Conservation (phyloP, 2,329 filamentous ascomycete genomes). For the Massarina eburnea region DNA sequence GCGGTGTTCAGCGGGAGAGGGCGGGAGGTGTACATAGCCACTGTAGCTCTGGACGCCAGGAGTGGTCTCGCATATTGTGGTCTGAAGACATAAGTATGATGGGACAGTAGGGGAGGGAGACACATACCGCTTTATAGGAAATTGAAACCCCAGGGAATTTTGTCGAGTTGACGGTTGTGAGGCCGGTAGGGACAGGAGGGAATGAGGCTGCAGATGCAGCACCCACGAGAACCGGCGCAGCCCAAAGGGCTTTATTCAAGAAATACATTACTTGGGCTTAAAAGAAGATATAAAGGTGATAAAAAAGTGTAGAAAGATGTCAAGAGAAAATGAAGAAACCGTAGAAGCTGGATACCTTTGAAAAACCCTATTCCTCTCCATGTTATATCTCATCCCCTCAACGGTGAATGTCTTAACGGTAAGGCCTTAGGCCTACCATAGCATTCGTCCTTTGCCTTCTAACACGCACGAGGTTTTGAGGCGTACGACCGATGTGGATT, state of each 20-base stretch:
- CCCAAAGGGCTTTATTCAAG: neutral
- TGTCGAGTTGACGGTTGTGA: constrained; percentile 10
- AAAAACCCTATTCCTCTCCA: too few species aligned
- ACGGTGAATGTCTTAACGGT: too few species aligned
- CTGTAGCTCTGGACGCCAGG: constrained; percentile 57
- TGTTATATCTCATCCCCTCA: too few species aligned
- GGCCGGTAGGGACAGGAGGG: constrained; percentile 10
- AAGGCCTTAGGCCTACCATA: neutral
- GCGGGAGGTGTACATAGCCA: constrained; percentile 59
- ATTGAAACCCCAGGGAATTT: constrained; percentile 24
- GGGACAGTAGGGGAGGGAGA: neutral
- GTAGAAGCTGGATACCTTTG: too few species aligned
- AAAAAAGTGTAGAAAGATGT: neutral
- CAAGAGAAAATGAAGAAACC: neutral
- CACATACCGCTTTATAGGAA: constrained; percentile 42
- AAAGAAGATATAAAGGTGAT: neutral
- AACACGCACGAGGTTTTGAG: neutral
- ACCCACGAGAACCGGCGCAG: neutral
- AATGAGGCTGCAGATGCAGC: constrained; percentile 12
- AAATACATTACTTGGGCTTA: neutral
- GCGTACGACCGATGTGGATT: neutral
- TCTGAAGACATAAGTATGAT: constrained; percentile 11
- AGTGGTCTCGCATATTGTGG: constrained; percentile 57
- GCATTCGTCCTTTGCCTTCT: neutral
- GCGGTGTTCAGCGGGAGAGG: constrained; percentile 40